Percentiles rank a stretch among this genome's conserved stretches.
Conservation (phyloP, 306 rosid genomes). For the Cucurbita maxima region DNA sequence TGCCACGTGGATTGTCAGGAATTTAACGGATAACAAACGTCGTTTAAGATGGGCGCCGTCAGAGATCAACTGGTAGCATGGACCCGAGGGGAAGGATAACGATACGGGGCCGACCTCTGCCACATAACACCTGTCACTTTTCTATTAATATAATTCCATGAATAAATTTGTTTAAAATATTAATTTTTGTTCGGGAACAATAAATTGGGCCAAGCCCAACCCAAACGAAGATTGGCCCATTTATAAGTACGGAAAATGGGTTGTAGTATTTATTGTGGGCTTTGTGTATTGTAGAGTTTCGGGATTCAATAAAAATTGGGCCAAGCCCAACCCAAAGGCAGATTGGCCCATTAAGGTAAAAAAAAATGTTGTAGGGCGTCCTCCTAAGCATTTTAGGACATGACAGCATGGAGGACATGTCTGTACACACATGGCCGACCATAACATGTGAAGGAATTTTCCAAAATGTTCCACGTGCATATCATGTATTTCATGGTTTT, state of each 20-base stretch:
- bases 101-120: background rate
- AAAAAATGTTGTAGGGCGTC: too few species aligned
- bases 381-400: too few species aligned
- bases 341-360: too few species aligned
- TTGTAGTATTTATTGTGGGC: too few species aligned
- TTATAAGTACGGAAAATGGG: background rate
- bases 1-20: background rate
- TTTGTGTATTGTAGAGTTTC: too few species aligned
- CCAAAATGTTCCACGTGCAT: conserved; percentile 2
- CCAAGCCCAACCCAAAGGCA: background rate
- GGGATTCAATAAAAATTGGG: background rate
- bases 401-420: too few species aligned
- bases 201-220: background rate
- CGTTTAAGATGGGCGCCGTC: background rate
- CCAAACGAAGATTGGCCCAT: background rate
- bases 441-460: background rate
- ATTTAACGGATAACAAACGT: background rate
- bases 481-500: background rate
- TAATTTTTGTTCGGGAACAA: background rate
- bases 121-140: background rate
- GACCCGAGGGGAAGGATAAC: background rate
- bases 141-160: too few species aligned
- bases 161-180: too few species aligned
- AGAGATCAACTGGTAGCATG: background rate
- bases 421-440: background rate